Conservation (phyloP, 495 filamentous ascomycete species). For the Xylaria bambusicola region DNA sequence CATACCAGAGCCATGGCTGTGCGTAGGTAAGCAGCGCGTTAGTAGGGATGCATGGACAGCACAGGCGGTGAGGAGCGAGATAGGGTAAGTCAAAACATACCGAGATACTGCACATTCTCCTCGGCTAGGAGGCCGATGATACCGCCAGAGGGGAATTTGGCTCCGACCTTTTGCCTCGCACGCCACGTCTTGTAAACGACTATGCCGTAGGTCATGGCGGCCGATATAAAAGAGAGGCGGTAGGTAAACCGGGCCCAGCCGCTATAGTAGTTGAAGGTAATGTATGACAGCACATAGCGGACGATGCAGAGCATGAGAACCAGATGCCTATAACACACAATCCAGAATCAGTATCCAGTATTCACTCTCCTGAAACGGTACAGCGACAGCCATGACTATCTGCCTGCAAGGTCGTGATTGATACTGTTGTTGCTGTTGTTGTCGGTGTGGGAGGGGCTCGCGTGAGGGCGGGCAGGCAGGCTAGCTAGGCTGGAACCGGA, state of each 20-base stretch:
- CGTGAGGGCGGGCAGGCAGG: conserved; percentile 2
- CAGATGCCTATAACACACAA: conserved; percentile 62
- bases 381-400: too few species aligned
- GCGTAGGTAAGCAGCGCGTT: background rate
- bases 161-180: conserved; percentile 69
- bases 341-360: conserved; percentile 11
- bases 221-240: conserved; percentile 83
- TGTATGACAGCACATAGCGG: conserved; percentile 78
- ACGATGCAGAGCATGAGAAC: conserved; percentile 77
- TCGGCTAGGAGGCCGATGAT: conserved; percentile 69
- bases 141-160: conserved; percentile 56
- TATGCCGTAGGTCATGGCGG: conserved; percentile 92
- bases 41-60: conserved; percentile 11
- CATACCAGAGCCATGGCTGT: conserved; percentile 92
- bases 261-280: conserved; percentile 79
- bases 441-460: too few species aligned
- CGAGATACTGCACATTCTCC: conserved; percentile 96
- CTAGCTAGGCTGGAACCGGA: background rate
- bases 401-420: too few species aligned
- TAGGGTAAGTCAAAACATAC: conserved; percentile 57
- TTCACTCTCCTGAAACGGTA: too few species aligned
- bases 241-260: conserved; percentile 77
- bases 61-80: conserved; percentile 11
- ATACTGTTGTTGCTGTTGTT: background rate
- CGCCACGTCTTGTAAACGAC: conserved; percentile 99